phyloP scores from a whole-genome alignment of 306 rosid species.

The Citrullus mucosospermus region DNA sequence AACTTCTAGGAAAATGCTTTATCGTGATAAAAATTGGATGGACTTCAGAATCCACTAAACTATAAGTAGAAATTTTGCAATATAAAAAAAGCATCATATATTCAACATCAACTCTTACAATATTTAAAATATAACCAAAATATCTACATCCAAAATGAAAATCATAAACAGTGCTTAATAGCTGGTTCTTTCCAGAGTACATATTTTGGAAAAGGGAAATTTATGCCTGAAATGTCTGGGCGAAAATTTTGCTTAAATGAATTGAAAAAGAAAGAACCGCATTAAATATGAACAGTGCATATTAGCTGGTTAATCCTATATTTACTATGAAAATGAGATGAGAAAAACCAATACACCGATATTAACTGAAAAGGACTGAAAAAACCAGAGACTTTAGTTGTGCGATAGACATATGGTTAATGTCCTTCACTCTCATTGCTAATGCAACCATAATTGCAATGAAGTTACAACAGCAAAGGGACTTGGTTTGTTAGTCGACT shows the following conservation, averaged over 20 bases:
- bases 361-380: not conserved
- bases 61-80: not conserved
- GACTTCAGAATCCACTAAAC: not conserved
- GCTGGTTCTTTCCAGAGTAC: not conserved
- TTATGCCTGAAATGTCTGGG: not conserved
- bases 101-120: not conserved
- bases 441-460: not conserved
- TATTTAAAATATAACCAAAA: not conserved
- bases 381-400: not conserved
- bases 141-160: not conserved
- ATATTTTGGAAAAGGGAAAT: not conserved
- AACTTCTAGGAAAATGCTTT: not conserved
- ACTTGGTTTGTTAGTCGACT: not conserved
- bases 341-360: not conserved
- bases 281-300: not conserved
- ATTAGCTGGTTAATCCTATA: not conserved
- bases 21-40: not conserved
- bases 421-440: not conserved
- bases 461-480: not conserved
- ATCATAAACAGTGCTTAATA: not conserved
- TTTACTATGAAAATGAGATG: not conserved
- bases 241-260: not conserved
- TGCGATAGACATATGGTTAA: not conserved
- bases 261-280: not conserved
- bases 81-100: not conserved